These are phyloP conservation scores for Yamadazyma atlantica DNA, from an alignment of 1,139 yeast genomes.

Conservation along the genomic window DNA sequence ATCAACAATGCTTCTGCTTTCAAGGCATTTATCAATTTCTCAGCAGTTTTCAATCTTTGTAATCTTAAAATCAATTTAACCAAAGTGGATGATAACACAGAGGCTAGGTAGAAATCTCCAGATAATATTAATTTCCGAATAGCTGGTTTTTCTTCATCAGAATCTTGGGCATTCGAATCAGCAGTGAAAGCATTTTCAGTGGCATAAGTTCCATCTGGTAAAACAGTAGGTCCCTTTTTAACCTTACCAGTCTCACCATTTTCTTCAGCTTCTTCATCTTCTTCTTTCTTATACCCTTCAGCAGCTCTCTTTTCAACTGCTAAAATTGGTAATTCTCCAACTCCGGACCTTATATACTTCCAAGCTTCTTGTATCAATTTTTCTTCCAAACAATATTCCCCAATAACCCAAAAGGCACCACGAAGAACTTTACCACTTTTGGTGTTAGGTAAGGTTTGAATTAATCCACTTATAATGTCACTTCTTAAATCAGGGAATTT, in stretches of 20 bases:
- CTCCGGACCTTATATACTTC: slow-evolving; percentile 77
- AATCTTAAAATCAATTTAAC: slow-evolving; percentile 86
- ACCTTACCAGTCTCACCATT: slow-evolving; percentile 19
- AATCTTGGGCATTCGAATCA: slow-evolving; percentile 23
- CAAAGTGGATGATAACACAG: slow-evolving; percentile 84
- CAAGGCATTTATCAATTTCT: slow-evolving; percentile 69
- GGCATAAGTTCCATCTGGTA: slow-evolving; percentile 98
- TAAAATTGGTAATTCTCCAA: slow-evolving; percentile 91
- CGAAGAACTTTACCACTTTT: slow-evolving; percentile 90
- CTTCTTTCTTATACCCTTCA: slow-evolving; percentile 31
- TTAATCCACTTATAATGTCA: slow-evolving; percentile 63
- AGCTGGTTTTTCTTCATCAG: slow-evolving; percentile 58
- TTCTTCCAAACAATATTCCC: slow-evolving; percentile 82
- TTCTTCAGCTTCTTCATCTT: slow-evolving; percentile 28
- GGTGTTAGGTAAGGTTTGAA: slow-evolving; percentile 61
- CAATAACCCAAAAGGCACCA: slow-evolving; percentile 93
- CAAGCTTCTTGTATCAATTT: slow-evolving; percentile 79
- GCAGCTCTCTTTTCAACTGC: slow-evolving; percentile 62
- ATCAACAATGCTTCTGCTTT: slow-evolving; percentile 94
- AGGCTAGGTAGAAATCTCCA: slow-evolving; percentile 90
- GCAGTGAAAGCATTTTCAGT: slow-evolving; percentile 84
- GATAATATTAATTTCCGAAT: slow-evolving; percentile 77
- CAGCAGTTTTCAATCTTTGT: slow-evolving; percentile 55
- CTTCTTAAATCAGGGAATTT: slow-evolving; percentile 81
- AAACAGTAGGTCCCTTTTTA: slow-evolving; percentile 71